phyloP scores from a whole-genome alignment of 768 basidiomycete species.

The Ephemerocybe angulata region DNA sequence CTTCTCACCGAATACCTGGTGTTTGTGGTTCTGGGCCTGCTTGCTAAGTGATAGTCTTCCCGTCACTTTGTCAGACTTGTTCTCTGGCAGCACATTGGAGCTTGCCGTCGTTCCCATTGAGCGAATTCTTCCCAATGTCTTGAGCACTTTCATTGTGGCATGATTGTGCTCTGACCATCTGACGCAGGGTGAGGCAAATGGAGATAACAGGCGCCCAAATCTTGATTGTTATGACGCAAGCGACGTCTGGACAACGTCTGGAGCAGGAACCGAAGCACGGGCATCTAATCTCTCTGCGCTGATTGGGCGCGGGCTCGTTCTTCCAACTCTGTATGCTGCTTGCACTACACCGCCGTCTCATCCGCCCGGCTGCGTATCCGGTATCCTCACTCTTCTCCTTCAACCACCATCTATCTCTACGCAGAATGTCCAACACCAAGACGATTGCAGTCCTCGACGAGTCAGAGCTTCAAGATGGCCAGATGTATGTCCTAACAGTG shows the following conservation, averaged over 20 bases:
- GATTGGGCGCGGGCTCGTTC: slow-evolving; percentile 14
- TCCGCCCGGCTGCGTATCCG: not conserved
- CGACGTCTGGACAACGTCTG: not conserved
- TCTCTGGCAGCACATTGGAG: too few relatives aligned
- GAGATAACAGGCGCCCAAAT: not conserved
- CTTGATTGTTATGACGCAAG: slow-evolving; percentile 6
- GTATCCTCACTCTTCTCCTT: slow-evolving; percentile 6
- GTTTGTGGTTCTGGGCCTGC: too few relatives aligned
- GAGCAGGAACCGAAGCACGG: not conserved
- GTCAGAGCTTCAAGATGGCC: slow-evolving; percentile 58
- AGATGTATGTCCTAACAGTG: slow-evolving; percentile 41
- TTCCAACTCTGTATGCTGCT: not conserved
- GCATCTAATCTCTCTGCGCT: slow-evolving; percentile 6
- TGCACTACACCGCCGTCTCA: not conserved
- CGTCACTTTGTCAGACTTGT: too few relatives aligned
- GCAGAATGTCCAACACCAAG: slow-evolving; percentile 41
- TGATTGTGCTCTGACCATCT: not conserved
- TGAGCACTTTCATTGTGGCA: not conserved
- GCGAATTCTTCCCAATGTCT: not conserved
- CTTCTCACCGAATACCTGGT: too few relatives aligned
- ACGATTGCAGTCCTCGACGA: slow-evolving; percentile 57
- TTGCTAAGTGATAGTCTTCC: too few relatives aligned
- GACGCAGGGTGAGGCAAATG: not conserved
- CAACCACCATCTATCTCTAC: slow-evolving; percentile 4
- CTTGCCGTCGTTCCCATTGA: too few relatives aligned